These are phyloP conservation scores for Sutorius eximius DNA, from an alignment of 1,284 basidiomycete species.

Conservation along the genomic window DNA sequence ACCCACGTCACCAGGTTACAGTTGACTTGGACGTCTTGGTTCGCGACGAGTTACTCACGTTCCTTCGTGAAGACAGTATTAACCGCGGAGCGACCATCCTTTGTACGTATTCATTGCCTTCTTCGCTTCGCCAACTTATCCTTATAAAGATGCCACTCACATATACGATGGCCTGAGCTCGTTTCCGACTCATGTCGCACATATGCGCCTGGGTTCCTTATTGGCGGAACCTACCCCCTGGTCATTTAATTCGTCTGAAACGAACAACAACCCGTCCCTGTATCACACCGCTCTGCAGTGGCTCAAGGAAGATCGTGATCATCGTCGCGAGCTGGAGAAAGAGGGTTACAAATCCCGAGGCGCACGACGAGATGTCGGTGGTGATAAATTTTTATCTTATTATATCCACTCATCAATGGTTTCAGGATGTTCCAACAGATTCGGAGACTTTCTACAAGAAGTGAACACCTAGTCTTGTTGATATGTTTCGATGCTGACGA, in stretches of 20 bases:
- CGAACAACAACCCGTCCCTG: constrained; percentile 40
- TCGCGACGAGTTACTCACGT: constrained; percentile 85
- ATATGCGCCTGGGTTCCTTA: constrained; percentile 82
- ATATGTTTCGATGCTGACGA: constrained; percentile 1
- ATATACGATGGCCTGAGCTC: constrained; percentile 88
- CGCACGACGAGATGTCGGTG: constrained; percentile 60
- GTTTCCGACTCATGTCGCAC: constrained; percentile 89
- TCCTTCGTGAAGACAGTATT: constrained; percentile 84
- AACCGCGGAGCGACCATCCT: constrained; percentile 85
- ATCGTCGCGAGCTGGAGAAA: constrained; percentile 60
- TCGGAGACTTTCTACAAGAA: constrained; percentile 90
- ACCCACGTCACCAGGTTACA: constrained; percentile 63
- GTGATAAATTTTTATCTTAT: neutral
- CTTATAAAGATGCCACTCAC: constrained; percentile 80
- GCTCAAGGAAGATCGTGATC: constrained; percentile 79
- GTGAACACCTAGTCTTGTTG: constrained; percentile 43
- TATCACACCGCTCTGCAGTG: constrained; percentile 79
- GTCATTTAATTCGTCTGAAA: constrained; percentile 40
- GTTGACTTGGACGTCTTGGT: constrained; percentile 99
- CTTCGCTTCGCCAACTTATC: constrained; percentile 10
- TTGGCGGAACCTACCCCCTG: constrained; percentile 68
- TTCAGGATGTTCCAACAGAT: constrained; percentile 61
- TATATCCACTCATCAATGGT: constrained; percentile 1
- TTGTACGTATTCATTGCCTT: constrained; percentile 52
- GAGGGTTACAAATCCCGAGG: constrained; percentile 67